These are phyloP conservation scores for Aspergillus incahuasiensis DNA, from an alignment of 495 filamentous ascomycete genomes.

Conservation along the genomic window DNA sequence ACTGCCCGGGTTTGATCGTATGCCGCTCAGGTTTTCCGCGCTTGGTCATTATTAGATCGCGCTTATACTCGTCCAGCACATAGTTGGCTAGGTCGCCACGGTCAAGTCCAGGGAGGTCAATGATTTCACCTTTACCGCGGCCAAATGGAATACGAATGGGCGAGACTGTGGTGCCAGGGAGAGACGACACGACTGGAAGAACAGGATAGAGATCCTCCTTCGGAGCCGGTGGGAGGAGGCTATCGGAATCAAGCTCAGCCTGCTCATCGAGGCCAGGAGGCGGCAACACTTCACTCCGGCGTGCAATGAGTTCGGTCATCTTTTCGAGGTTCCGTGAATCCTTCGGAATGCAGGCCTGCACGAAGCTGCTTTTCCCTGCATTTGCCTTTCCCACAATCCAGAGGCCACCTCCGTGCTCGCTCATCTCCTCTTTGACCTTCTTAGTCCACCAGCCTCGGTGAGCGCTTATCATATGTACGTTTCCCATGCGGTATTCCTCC, in stretches of 20 bases:
- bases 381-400: slow-evolving; percentile 99
- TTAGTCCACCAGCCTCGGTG: slow-evolving; percentile 85
- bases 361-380: slow-evolving; percentile 91
- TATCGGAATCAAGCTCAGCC: slow-evolving; percentile 21
- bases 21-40: slow-evolving; percentile 63
- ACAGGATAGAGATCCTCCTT: slow-evolving; percentile 67
- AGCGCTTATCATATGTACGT: slow-evolving; percentile 78
- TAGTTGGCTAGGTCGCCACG: slow-evolving; percentile 65
- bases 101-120: slow-evolving; percentile 85
- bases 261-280: slow-evolving; percentile 14
- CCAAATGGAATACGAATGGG: slow-evolving; percentile 89
- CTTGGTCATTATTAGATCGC: slow-evolving; percentile 68
- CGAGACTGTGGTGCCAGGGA: slow-evolving; percentile 91
- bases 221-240: slow-evolving; percentile 69
- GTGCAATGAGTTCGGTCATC: slow-evolving; percentile 32
- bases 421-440: slow-evolving; percentile 77
- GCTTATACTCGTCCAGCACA: slow-evolving; percentile 58
- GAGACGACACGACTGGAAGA: slow-evolving; percentile 76
- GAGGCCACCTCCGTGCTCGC: slow-evolving; percentile 72
- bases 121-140: slow-evolving; percentile 79
- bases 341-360: slow-evolving; percentile 81
- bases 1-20: slow-evolving; percentile 71
- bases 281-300: slow-evolving; percentile 21
- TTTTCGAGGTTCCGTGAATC: slow-evolving; percentile 52
- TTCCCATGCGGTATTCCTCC: slow-evolving; percentile 67